Percentiles rank a stretch among this genome's conserved stretches.
Conservation (phyloP, 495 filamentous ascomycete genomes). For the Parachaetomium inaequale region DNA sequence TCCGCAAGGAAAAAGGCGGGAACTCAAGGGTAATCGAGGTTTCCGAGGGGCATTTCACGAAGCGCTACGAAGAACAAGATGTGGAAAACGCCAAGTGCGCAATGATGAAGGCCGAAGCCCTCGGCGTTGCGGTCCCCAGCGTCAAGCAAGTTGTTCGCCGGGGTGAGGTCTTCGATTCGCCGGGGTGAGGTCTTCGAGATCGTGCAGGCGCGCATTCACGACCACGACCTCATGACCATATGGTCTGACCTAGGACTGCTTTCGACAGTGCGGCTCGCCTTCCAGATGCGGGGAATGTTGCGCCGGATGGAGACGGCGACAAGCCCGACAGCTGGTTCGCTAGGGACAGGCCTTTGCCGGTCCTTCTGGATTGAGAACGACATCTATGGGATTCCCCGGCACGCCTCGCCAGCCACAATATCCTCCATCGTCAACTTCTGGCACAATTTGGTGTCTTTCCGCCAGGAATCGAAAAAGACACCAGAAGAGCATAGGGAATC, state of each 20-base stretch:
- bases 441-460: neutral
- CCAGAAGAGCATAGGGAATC: neutral
- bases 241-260: neutral
- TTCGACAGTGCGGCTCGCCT: neutral
- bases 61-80: neutral
- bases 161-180: neutral
- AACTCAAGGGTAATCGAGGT: neutral
- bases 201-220: neutral
- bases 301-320: neutral
- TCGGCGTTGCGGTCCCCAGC: neutral
- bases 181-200: neutral
- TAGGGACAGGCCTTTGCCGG: constrained; percentile 2
- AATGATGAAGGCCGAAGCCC: neutral
- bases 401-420: neutral
- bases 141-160: neutral
- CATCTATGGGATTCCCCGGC: neutral
- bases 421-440: constrained; percentile 9
- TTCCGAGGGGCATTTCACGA: neutral
- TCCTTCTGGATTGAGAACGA: constrained; percentile 8
- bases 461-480: constrained; percentile 1
- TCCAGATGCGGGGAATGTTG: neutral
- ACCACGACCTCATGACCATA: neutral
- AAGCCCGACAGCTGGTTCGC: constrained; percentile 2
- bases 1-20: neutral
- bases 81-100: neutral